Conservation (phyloP, 495 filamentous ascomycete species). For the Neurospora sp. region DNA sequence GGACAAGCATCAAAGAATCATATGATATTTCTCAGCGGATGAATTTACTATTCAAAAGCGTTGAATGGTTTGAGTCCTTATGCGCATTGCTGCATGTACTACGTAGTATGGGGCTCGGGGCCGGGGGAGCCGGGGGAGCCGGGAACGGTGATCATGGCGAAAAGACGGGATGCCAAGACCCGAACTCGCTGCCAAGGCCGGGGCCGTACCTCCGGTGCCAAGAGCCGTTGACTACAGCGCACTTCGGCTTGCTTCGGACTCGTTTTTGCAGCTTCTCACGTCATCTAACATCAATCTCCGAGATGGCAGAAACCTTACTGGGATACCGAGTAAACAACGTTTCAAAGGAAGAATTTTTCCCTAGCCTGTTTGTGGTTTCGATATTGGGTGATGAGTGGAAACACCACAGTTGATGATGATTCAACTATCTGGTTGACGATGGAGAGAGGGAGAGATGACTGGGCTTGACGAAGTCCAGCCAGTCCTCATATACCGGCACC, state of each 20-base stretch:
- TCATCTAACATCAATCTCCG: not conserved
- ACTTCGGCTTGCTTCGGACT: not conserved
- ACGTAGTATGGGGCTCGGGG: not conserved
- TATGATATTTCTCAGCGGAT: not conserved
- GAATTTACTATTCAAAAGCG: not conserved
- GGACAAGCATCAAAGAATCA: not conserved
- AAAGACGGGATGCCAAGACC: not conserved
- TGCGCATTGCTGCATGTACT: not conserved
- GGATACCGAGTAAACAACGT: not conserved
- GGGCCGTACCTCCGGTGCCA: not conserved
- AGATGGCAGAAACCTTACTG: not conserved
- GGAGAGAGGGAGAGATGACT: too few species aligned
- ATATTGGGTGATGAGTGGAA: not conserved
- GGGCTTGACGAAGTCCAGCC: too few species aligned
- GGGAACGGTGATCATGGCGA: not conserved
- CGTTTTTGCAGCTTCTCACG: not conserved
- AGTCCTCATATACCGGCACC: too few species aligned
- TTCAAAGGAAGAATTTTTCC: not conserved
- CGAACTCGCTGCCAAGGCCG: not conserved
- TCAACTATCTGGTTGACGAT: too few species aligned
- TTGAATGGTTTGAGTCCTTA: not conserved
- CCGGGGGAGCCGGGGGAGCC: not conserved
- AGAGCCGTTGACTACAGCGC: not conserved
- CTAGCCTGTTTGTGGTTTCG: not conserved
- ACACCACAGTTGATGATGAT: too few species aligned